phyloP scores from a whole-genome alignment of 306 rosid genomes.

The Dryas alaskensis region DNA sequence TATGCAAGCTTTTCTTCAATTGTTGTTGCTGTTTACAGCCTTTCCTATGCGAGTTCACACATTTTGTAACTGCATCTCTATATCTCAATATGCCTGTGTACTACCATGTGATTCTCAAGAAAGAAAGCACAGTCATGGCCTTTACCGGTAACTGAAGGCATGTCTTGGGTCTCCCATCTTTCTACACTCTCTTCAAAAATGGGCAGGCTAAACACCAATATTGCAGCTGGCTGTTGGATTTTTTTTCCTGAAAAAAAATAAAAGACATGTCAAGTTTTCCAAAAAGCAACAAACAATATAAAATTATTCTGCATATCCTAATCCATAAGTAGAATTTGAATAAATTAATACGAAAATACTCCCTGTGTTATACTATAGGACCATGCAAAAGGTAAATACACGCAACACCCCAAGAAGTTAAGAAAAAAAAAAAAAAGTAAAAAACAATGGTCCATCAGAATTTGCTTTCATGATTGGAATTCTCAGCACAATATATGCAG shows the following conservation, averaged over 20 bases:
- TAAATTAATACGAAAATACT: background rate
- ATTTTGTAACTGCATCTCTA: conserved; percentile 3
- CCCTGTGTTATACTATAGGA: too few species aligned
- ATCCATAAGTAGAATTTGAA: background rate
- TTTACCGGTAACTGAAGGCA: background rate
- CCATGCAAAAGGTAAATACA: too few species aligned
- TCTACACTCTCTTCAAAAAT: background rate
- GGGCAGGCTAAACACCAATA: background rate
- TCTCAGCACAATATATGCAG: background rate
- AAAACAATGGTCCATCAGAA: background rate
- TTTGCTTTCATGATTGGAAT: conserved; percentile 6
- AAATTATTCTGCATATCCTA: background rate
- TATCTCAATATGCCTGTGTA: background rate
- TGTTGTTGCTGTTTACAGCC: conserved; percentile 3
- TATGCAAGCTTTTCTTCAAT: conserved; percentile 11
- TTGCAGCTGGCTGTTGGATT: background rate
- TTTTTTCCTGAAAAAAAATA: background rate
- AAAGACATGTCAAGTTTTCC: background rate
- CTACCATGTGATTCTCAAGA: background rate
- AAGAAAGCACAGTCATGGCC: background rate
- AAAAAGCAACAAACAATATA: background rate
- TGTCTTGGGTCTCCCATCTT: background rate
- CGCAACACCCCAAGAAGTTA: too few species aligned
- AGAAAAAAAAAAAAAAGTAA: too few species aligned
- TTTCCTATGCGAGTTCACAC: background rate